Evolutionary conservation across 208 protist species (phyloP), one percentile per base, ranked within the genome.

Genomic region (Strigomonas oncopelti): DNA sequence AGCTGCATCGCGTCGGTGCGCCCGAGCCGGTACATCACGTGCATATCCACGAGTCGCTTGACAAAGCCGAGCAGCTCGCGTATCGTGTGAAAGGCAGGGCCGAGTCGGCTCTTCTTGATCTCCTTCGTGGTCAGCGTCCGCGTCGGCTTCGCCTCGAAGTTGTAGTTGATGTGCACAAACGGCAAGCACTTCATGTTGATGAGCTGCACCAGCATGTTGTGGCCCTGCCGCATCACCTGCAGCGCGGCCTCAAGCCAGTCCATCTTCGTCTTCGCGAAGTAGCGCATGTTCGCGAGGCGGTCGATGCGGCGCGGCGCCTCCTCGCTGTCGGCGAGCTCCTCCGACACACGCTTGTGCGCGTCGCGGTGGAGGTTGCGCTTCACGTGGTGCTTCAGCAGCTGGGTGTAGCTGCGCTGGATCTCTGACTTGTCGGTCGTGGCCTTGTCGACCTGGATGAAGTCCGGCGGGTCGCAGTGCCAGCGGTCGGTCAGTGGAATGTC

Each of bases 111-210:
- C 78, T 99, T 99, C 78, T 99, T 99, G 57, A 99, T 94, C 75
- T 99, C 99, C 85, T 99, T 99, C 5, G 99, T 99, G 18, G 99
- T 99, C 22, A 99, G 88, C 20, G 99, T 99, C 71, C 99, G 99
- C 18, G 99, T 98, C 18, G 99, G 99, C 80, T 99, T 99, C 31
- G 99, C 90, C 80, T 99, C 99, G 90, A 99, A 99, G 88, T 99
- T 99, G 92, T 99, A 99, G 84, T 99, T 99, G 48, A 99, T 94
- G 83, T 99, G 99, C 22, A 99, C 89, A 81, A 99, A 99, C 65
- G 98, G 99, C 32, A 99, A 77, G 71, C 98, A 99, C 90, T 99
- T 99, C 72, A 99, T 90, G 79, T 99, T 99, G 81, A 99, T 99
- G 22, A 99, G 90, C 62, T 99, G 97, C 55, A 99, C 99, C 18